Base-by-base conservation (phyloP, 2,329 filamentous ascomycete genomes). In the Sclerotinia minor region DNA sequence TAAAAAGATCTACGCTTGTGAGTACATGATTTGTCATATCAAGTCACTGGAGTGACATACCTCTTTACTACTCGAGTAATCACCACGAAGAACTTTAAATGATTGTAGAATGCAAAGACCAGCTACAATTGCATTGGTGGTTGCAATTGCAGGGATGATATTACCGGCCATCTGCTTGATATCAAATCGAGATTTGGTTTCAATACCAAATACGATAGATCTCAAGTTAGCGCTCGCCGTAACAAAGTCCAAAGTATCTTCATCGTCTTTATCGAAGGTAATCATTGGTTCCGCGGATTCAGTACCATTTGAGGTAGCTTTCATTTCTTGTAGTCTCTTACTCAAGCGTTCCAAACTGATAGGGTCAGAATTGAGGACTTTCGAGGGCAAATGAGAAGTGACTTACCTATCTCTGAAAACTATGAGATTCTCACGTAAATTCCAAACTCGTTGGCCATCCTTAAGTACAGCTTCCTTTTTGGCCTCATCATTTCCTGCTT, bases 111-210 rank as follows among this genome's bases (percentile, higher is more conserved):
- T 93, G 76, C 94, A 98, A 13, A 99, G 84, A 17, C 92, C 91
- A 21, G 95, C 95, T 1, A 95, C 94, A 78, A 98, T 96, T 21
- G 95, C 95, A 78, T 99, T 99, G 0, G 95, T 98, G 0, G 95
- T 99, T 6, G 95, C 95, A 76, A 99, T 99, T 2, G 95, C 95
- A 1, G 95, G 95, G 70, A 99, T 99, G 75, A 99, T 99, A 77
- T 99, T 99, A 65, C 95, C 95, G 5, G 95, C 95, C 94, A 98
- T 99, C 80, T 99, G 91, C 81, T 99, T 99, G 75, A 95, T 94
- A 76, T 98, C 94, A 76, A 98, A 99, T 69, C 96, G 92, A 29
- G 93, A 96, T 78, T 92, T 94, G 5, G 83, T 81, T 65, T 94
- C 91, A 68, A 99, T 97, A 67, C 89, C 90, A 76, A 99, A 99